Evolutionary conservation across 352 stramenopile species (phyloP).

Genomic region (Pythium vanterpoolii): DNA sequence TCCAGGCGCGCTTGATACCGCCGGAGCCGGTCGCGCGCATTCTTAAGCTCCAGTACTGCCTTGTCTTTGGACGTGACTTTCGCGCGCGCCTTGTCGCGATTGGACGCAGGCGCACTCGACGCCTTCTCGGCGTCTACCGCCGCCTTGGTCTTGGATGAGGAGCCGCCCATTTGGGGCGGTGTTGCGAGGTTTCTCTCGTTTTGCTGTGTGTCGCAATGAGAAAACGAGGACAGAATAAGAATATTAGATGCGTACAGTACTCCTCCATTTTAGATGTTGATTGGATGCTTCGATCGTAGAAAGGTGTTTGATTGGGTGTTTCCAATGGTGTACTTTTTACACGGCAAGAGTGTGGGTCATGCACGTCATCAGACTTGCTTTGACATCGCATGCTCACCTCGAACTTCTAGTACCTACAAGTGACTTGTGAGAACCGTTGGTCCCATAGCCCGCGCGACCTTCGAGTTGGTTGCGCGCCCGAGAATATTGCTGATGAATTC

Average conservation of each 20-base stretch:
- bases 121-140: constrained; percentile 6
- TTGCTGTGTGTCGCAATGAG: background rate
- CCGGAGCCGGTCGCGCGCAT: constrained; percentile 80
- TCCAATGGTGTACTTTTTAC: background rate
- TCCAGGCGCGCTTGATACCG: constrained; percentile 85
- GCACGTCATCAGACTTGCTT: background rate
- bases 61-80: constrained; percentile 88
- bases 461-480: constrained; percentile 77
- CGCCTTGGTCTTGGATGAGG: constrained; percentile 54
- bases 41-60: constrained; percentile 87
- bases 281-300: background rate
- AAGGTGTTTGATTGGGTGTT: background rate
- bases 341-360: background rate
- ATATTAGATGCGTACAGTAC: background rate
- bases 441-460: constrained; percentile 74
- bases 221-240: constrained; percentile 9
- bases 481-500: constrained; percentile 88
- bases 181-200: background rate
- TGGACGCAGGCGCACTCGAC: constrained; percentile 11
- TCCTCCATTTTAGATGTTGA: background rate
- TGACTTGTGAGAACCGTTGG: constrained; percentile 37
- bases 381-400: no score
- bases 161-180: constrained; percentile 43
- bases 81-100: constrained; percentile 34
- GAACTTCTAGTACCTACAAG: no score